Evolutionary conservation across 306 rosid genomes (phyloP).

Genomic region (Malus sieversii): DNA sequence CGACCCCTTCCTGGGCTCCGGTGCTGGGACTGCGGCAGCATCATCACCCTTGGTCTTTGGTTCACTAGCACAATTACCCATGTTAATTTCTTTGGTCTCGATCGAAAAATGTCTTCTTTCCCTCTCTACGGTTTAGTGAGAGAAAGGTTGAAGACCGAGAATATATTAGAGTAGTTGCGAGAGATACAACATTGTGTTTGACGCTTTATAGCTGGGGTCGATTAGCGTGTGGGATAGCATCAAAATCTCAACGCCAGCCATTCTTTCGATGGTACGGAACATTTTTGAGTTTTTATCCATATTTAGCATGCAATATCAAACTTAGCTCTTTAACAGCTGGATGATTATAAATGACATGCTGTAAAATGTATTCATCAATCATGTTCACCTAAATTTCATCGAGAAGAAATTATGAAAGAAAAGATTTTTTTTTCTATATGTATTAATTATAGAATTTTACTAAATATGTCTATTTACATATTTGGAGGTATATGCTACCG

Average conservation of each 20-base stretch:
- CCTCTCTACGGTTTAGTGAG: constrained; percentile 11
- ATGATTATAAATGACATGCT: not conserved
- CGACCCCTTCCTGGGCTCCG: not conserved
- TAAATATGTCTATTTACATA: not conserved
- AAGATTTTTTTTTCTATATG: not conserved
- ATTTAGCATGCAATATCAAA: not conserved
- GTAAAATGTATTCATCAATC: not conserved
- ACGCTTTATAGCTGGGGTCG: not conserved
- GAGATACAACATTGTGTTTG: not conserved
- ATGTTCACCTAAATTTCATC: not conserved
- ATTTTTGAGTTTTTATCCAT: not conserved
- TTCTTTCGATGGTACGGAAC: constrained; percentile 10
- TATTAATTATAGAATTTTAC: not conserved
- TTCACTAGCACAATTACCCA: constrained; percentile 26
- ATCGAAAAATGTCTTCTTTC: constrained; percentile 5
- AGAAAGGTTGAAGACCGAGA: constrained; percentile 20
- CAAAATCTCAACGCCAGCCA: constrained; percentile 1
- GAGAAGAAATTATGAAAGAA: not conserved
- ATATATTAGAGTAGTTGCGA: not conserved
- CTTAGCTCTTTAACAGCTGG: not conserved
- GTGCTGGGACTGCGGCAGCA: not conserved
- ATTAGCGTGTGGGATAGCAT: not conserved
- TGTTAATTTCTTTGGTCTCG: not conserved
- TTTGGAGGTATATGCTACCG: not conserved
- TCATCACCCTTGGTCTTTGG: constrained; percentile 26